A percentile compares a stretch with the other conserved stretches of the same genome.
These are phyloP conservation scores for Austropuccinia psidii DNA, from an alignment of 1,284 basidiomycete genomes.

Conservation along the genomic window DNA sequence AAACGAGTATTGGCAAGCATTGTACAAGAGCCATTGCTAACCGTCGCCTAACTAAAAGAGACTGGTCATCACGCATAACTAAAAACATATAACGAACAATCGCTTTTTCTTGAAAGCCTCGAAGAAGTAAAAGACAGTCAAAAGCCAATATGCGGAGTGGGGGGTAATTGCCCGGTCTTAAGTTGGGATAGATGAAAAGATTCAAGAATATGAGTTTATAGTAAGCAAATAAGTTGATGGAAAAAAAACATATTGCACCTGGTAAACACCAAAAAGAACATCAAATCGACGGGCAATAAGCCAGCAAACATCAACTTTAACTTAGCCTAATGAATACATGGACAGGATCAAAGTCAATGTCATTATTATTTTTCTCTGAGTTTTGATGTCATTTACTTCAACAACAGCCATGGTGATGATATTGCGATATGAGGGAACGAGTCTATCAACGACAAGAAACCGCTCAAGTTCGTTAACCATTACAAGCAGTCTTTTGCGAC, in stretches of 20 bases:
- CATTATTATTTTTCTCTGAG: background rate
- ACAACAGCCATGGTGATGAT: constrained; percentile 81
- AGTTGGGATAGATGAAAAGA: constrained; percentile 29
- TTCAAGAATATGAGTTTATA: background rate
- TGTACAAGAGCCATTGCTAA: constrained; percentile 79
- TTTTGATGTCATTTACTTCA: constrained; percentile 56
- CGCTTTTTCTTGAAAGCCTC: constrained; percentile 54
- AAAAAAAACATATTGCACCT: constrained; percentile 53
- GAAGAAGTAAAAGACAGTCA: constrained; percentile 82
- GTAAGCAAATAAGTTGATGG: background rate
- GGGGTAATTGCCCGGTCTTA: constrained; percentile 82
- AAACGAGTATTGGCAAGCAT: constrained; percentile 74
- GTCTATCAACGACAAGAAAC: constrained; percentile 84
- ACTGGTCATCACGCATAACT: constrained; percentile 80
- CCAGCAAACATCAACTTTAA: constrained; percentile 69
- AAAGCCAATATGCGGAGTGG: constrained; percentile 87
- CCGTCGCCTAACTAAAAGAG: constrained; percentile 69
- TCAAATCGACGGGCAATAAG: constrained; percentile 70
- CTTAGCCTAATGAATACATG: constrained; percentile 64
- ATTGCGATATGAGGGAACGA: constrained; percentile 92
- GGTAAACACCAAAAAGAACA: constrained; percentile 78
- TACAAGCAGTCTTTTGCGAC: constrained; percentile 60
- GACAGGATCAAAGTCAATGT: background rate
- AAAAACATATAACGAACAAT: constrained; percentile 81
- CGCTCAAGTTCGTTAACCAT: constrained; percentile 75